Percentiles rank a stretch among this genome's conserved stretches.
phyloP scores from a whole-genome alignment of 2,329 filamentous ascomycete genomes.

The Epicoccum nigrum region DNA sequence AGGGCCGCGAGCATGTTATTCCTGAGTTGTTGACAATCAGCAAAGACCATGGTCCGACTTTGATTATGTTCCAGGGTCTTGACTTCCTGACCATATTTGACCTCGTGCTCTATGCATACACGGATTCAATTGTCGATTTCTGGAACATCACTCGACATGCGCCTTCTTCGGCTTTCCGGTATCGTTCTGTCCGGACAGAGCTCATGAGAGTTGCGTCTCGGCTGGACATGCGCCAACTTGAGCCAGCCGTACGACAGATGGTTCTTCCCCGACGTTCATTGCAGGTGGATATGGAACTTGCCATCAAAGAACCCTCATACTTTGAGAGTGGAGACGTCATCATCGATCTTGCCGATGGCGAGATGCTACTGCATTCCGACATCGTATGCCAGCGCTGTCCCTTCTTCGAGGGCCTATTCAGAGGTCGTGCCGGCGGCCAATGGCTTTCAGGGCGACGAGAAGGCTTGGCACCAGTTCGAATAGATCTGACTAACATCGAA shows the following conservation, averaged over 20 bases:
- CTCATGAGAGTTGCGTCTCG: constrained; percentile 83
- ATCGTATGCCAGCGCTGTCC: constrained; percentile 84
- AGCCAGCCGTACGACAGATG: constrained; percentile 79
- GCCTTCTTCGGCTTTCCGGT: constrained; percentile 70
- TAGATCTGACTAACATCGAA: constrained; percentile 84
- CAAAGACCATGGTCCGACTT: constrained; percentile 56
- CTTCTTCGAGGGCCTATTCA: constrained; percentile 89
- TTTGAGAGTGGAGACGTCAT: constrained; percentile 81
- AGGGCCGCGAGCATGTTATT: constrained; percentile 60
- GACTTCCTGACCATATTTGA: constrained; percentile 83
- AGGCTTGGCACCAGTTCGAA: constrained; percentile 61
- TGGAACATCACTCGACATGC: constrained; percentile 80
- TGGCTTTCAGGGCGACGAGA: constrained; percentile 78
- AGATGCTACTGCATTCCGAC: constrained; percentile 74
- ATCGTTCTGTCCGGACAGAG: constrained; percentile 80
- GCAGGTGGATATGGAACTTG: constrained; percentile 71
- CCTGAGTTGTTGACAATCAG: constrained; percentile 67
- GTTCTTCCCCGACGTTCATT: constrained; percentile 67
- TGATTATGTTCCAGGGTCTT: constrained; percentile 71
- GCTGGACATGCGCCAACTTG: constrained; percentile 73
- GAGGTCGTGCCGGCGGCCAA: constrained; percentile 81
- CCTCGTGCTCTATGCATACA: constrained; percentile 79
- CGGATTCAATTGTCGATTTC: constrained; percentile 78
- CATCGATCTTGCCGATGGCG: constrained; percentile 76
- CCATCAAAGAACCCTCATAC: constrained; percentile 71